Evolutionary conservation across 2,329 filamentous ascomycete species (phyloP).

Genomic region (Penicillium olsonii): DNA sequence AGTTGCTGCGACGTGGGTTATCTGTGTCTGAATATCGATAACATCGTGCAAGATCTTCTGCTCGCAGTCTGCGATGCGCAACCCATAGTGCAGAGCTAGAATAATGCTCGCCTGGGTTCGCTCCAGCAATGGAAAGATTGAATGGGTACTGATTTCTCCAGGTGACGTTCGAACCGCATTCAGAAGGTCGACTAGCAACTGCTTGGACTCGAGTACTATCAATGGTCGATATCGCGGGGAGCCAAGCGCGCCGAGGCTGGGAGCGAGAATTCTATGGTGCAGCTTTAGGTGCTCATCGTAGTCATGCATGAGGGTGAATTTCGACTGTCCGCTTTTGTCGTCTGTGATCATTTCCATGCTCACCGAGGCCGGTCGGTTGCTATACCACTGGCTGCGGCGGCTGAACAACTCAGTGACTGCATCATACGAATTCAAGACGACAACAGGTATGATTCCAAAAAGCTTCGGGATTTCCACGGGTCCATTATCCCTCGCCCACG

Average conservation of each 20-base stretch:
- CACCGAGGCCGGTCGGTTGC: slow-evolving; percentile 40
- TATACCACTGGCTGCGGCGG: slow-evolving; percentile 44
- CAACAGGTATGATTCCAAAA: slow-evolving; percentile 39
- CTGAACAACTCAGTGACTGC: slow-evolving; percentile 44
- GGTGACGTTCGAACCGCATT: slow-evolving; percentile 13
- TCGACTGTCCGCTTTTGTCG: slow-evolving; percentile 20
- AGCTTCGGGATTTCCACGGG: slow-evolving; percentile 31
- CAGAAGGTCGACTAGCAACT: slow-evolving; percentile 48
- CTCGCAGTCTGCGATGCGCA: slow-evolving; percentile 48
- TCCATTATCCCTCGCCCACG: slow-evolving; percentile 40
- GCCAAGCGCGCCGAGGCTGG: slow-evolving; percentile 52
- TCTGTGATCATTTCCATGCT: slow-evolving; percentile 43
- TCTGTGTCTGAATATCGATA: slow-evolving; percentile 49
- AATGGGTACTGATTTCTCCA: slow-evolving; percentile 17
- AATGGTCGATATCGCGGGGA: slow-evolving; percentile 52
- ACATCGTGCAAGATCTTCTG: slow-evolving; percentile 51
- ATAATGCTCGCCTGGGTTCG: slow-evolving; percentile 55
- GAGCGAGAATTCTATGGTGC: slow-evolving; percentile 48
- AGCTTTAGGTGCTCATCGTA: slow-evolving; percentile 54
- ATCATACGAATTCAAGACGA: slow-evolving; percentile 39
- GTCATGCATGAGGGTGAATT: slow-evolving; percentile 48
- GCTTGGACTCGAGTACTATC: slow-evolving; percentile 53
- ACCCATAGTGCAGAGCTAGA: slow-evolving; percentile 55
- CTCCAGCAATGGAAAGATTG: slow-evolving; percentile 53
- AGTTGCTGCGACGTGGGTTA: slow-evolving; percentile 50